These are phyloP conservation scores for Gentiana macrophylla DNA, from an alignment of 257 asterid genomes.

Conservation along the genomic window DNA sequence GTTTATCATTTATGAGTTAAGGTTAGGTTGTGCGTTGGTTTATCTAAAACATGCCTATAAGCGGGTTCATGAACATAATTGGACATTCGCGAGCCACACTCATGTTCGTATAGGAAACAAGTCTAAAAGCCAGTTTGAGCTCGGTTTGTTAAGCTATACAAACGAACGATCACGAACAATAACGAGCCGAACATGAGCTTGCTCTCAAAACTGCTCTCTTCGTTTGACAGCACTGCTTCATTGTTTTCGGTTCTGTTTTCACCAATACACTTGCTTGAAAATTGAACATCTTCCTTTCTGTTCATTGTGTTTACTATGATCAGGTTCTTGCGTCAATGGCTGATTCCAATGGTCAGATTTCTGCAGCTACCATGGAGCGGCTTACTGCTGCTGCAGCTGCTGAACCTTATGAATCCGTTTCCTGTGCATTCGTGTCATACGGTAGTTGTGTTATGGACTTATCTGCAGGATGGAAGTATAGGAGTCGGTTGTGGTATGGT, in stretches of 20 bases:
- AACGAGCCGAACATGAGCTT: too few relatives aligned
- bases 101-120: too few relatives aligned
- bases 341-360: slow-evolving; percentile 77
- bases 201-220: too few relatives aligned
- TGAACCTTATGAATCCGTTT: slow-evolving; percentile 92
- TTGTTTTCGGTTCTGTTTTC: background rate
- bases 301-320: slow-evolving; percentile 8
- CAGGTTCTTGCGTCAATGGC: slow-evolving; percentile 93
- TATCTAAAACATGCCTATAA: too few relatives aligned
- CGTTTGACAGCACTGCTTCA: background rate
- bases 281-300: slow-evolving; percentile 11
- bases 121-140: too few relatives aligned
- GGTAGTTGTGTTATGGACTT: slow-evolving; percentile 82
- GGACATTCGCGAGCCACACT: too few relatives aligned
- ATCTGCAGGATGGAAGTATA: slow-evolving; percentile 93
- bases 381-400: slow-evolving; percentile 93
- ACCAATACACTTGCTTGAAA: slow-evolving; percentile 1
- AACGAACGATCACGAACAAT: too few relatives aligned
- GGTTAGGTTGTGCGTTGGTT: too few relatives aligned
- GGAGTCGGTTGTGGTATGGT: slow-evolving; percentile 95
- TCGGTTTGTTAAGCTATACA: too few relatives aligned
- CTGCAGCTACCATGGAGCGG: slow-evolving; percentile 81
- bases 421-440: slow-evolving; percentile 86
- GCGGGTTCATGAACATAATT: too few relatives aligned
- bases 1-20: too few relatives aligned